Evolutionary conservation across 2,329 filamentous ascomycete genomes (phyloP).

Genomic region (Fusarium euwallaceae): DNA sequence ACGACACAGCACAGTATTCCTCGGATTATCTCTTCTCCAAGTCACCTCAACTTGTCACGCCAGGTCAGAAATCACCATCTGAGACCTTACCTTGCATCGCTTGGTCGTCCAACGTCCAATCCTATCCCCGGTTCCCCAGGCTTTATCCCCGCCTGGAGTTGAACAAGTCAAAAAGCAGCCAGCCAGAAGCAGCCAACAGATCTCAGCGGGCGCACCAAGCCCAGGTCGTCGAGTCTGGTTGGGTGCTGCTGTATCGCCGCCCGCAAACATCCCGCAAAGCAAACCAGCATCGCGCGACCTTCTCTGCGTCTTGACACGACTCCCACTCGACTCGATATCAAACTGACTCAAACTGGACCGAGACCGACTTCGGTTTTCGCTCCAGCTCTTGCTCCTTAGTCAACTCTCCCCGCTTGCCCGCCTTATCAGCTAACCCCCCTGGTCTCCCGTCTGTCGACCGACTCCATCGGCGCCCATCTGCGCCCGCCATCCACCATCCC

Average conservation of each 20-base stretch:
- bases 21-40: slow-evolving; percentile 28
- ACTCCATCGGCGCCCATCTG: slow-evolving; percentile 48
- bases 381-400: slow-evolving; percentile 37
- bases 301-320: background rate
- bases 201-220: slow-evolving; percentile 41
- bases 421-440: slow-evolving; percentile 47
- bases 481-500: slow-evolving; percentile 46
- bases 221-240: slow-evolving; percentile 35
- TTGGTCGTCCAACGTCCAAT: slow-evolving; percentile 33
- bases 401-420: slow-evolving; percentile 44
- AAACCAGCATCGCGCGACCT: slow-evolving; percentile 14
- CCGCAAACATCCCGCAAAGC: slow-evolving; percentile 11
- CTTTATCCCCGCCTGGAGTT: slow-evolving; percentile 34
- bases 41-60: slow-evolving; percentile 9
- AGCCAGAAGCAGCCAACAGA: slow-evolving; percentile 32
- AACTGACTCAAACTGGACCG: slow-evolving; percentile 23
- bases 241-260: slow-evolving; percentile 34
- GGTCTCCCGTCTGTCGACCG: slow-evolving; percentile 42
- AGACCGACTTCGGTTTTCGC: slow-evolving; percentile 33
- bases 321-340: background rate
- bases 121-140: slow-evolving; percentile 44
- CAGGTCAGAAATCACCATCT: slow-evolving; percentile 26
- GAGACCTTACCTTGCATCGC: slow-evolving; percentile 26
- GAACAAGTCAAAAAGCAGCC: slow-evolving; percentile 29
- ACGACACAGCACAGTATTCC: slow-evolving; percentile 3